Evolutionary conservation across 2,329 filamentous ascomycete genomes (phyloP).

Genomic region (Colletotrichum tamarilloi): DNA sequence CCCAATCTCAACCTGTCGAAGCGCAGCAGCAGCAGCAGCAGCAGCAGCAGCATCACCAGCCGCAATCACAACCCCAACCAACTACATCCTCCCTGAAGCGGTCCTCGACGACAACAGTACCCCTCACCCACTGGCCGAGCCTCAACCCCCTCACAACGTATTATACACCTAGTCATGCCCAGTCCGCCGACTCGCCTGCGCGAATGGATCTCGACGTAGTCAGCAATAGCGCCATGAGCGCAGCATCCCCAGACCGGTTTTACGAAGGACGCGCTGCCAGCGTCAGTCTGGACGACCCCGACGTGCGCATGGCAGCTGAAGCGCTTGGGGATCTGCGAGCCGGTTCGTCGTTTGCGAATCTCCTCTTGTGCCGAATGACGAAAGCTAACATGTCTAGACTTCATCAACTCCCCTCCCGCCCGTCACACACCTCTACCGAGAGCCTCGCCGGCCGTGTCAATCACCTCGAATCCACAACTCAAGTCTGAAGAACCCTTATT

Average conservation of each 20-base stretch:
- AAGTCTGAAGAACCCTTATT: conserved; percentile 77
- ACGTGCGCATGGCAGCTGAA: conserved; percentile 78
- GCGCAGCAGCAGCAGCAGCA: conserved; percentile 32
- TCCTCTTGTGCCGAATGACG: not conserved
- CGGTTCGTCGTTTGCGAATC: conserved; percentile 60
- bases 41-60: conserved; percentile 18
- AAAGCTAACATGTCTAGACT: conserved; percentile 59
- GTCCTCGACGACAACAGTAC: conserved; percentile 39
- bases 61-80: conserved; percentile 3
- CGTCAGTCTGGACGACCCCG: conserved; percentile 72
- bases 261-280: conserved; percentile 59
- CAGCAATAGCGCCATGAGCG: conserved; percentile 52
- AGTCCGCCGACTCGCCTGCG: conserved; percentile 56
- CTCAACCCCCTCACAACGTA: conserved; percentile 62
- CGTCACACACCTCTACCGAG: conserved; percentile 54
- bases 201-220: conserved; percentile 61
- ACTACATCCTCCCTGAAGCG: conserved; percentile 37
- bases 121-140: conserved; percentile 57
- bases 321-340: conserved; percentile 80
- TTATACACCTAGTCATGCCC: conserved; percentile 56
- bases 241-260: conserved; percentile 59
- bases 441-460: conserved; percentile 46
- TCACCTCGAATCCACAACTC: conserved; percentile 47
- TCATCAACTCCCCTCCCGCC: conserved; percentile 71
- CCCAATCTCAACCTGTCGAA: conserved; percentile 28